phyloP scores from a whole-genome alignment of 371 early-diverging fungal species.

The Lichtheimia ramosa region DNA sequence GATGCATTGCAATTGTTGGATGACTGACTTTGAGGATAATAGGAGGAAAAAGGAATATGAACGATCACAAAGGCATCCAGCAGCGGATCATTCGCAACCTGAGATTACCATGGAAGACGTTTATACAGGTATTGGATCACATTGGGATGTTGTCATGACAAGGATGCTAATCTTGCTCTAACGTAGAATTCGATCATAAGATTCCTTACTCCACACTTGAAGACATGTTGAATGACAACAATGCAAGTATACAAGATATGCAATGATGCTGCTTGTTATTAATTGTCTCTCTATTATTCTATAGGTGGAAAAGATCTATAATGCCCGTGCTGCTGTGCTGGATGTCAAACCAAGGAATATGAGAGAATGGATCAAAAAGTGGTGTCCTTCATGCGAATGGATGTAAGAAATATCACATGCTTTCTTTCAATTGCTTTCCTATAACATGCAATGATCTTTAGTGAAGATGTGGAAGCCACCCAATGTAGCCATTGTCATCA shows the following conservation, averaged over 20 bases:
- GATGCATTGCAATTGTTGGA: neutral
- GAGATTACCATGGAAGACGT: neutral
- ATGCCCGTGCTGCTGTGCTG: conserved; percentile 11
- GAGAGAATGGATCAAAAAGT: conserved; percentile 13
- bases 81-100: neutral
- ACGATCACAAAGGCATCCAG: neutral
- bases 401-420: conserved; percentile 11
- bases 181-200: neutral
- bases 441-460: neutral
- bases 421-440: neutral
- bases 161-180: neutral
- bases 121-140: neutral
- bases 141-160: neutral
- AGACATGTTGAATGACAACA: neutral
- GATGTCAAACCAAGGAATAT: conserved; percentile 13
- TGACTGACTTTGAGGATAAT: neutral
- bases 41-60: neutral
- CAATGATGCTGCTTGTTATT: neutral
- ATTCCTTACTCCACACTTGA: neutral
- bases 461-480: neutral
- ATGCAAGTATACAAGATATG: neutral
- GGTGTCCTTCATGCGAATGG: conserved; percentile 12
- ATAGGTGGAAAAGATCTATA: conserved; percentile 10
- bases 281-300: neutral
- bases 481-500: conserved; percentile 6